Base-by-base conservation (phyloP, 75 land plant species). In the Larix kaempferi region DNA sequence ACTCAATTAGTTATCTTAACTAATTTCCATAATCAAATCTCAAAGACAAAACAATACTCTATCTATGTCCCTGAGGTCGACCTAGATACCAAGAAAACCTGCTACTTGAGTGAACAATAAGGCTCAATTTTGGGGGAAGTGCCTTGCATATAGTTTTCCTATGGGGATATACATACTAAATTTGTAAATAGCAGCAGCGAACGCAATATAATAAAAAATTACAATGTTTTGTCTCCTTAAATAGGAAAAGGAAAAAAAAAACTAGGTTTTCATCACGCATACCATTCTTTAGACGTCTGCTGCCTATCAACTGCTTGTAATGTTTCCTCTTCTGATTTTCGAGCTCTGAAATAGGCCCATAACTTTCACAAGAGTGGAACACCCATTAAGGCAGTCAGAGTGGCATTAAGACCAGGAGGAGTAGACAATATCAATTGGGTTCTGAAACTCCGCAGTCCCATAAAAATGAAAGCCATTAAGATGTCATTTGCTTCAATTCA, bases 361-460 rank as follows among this genome's bases (percentile, higher is more conserved):
- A 69, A 69, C 25, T 69, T 69, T 27, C 25, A 10, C 41, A 69
- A 35, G 52, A 69, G 41, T 39, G 72, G 72, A n/a, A 69, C 39
- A 21, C 72, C 72, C 72, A 69, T 69, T 1, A 69, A 69, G 12
- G 72, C 72, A 39, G 72, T 69, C 0, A 69, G 52, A 21, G 72
- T 49, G 41, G 72, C 72, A 19, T 19, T 17, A 22, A 74, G 52
- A 15, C 76, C 58, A 54, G 26, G 60, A 74, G 58, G 37, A 17
- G 76, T 19, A 74, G 35, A 10, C 58, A 55, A 27, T 26, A 74
- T 26, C 61, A 74, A 74, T 49, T 69, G 72, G 21, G 49, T 49
- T 22, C 72, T 69, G 4, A 74, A 14, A 25, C 76, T 52, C 59
- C 76, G 26, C 26, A 74, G 21, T 39, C 76, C 76, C 58, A 55